A percentile compares a stretch with the other conserved stretches of the same genome.
phyloP scores from a whole-genome alignment of 768 basidiomycete genomes.

The Sistotremastrum niveocremeum region DNA sequence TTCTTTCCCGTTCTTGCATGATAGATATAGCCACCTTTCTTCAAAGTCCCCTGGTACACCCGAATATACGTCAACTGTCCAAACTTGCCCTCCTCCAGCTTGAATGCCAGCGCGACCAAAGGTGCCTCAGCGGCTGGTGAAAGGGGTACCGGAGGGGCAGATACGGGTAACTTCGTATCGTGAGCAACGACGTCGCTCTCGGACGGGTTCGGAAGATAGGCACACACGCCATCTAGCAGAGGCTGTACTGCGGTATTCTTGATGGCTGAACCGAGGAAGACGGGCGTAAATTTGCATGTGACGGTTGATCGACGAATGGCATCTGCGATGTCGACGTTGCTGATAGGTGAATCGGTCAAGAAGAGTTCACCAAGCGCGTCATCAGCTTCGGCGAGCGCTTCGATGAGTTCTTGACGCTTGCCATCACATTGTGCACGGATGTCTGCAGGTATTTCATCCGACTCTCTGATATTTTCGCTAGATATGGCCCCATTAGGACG shows the following conservation, averaged over 20 bases:
- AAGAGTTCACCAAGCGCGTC: conserved; percentile 88
- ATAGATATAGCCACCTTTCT: conserved; percentile 72
- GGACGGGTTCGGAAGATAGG: conserved; percentile 84
- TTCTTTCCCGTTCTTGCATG: conserved; percentile 94
- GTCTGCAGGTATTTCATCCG: conserved; percentile 75
- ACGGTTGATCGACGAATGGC: conserved; percentile 88
- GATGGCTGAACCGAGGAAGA: conserved; percentile 93
- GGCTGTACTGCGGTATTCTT: conserved; percentile 96
- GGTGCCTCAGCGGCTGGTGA: conserved; percentile 76
- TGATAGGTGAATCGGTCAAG: conserved; percentile 71
- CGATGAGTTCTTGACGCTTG: conserved; percentile 86
- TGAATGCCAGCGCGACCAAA: conserved; percentile 91
- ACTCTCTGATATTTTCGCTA: conserved; percentile 66
- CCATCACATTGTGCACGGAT: conserved; percentile 61
- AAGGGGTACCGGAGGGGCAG: conserved; percentile 59
- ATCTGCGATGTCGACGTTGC: conserved; percentile 54
- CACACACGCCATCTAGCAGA: conserved; percentile 85
- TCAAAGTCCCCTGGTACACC: conserved; percentile 91
- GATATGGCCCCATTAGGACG: neutral
- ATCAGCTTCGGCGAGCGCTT: conserved; percentile 92
- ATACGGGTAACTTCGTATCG: conserved; percentile 56
- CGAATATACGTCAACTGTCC: conserved; percentile 98
- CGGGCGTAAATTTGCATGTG: conserved; percentile 83
- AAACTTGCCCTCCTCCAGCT: conserved; percentile 93
- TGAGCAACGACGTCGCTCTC: conserved; percentile 71